phyloP scores from a whole-genome alignment of 2,329 filamentous ascomycete genomes.

The Sclerotinia spermophila region DNA sequence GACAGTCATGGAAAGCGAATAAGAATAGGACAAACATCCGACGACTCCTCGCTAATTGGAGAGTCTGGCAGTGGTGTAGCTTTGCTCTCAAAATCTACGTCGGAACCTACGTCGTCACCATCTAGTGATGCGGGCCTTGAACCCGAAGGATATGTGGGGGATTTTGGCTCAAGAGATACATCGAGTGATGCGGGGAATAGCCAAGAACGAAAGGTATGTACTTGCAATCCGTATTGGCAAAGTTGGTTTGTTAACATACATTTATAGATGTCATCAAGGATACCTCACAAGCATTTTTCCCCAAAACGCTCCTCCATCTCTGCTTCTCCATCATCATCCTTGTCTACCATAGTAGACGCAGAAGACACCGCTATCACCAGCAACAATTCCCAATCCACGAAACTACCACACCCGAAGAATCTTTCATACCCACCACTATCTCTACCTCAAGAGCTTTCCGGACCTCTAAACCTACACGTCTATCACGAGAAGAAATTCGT shows the following conservation, averaged over 20 bases:
- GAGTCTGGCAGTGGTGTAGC: neutral
- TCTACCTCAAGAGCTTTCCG: neutral
- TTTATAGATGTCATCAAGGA: neutral
- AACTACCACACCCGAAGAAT: neutral
- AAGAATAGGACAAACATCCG: neutral
- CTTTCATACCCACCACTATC: neutral
- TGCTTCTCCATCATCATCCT: neutral
- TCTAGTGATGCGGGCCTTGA: neutral
- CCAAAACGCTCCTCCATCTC: neutral
- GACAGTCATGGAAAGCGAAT: neutral
- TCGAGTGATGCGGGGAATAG: neutral
- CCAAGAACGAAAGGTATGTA: neutral
- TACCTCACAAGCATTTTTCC: neutral
- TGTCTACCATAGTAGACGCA: neutral
- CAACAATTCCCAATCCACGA: neutral
- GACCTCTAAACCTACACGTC: neutral
- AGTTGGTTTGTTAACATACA: neutral
- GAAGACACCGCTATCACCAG: neutral
- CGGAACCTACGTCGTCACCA: neutral
- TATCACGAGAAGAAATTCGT: constrained; percentile 14
- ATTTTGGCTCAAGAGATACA: neutral
- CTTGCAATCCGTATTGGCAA: neutral
- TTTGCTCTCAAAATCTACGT: neutral
- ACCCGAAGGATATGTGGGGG: neutral
- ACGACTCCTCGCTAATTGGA: neutral